Evolutionary conservation across 306 rosid genomes (phyloP).

Genomic region (Quillaja saponaria): DNA sequence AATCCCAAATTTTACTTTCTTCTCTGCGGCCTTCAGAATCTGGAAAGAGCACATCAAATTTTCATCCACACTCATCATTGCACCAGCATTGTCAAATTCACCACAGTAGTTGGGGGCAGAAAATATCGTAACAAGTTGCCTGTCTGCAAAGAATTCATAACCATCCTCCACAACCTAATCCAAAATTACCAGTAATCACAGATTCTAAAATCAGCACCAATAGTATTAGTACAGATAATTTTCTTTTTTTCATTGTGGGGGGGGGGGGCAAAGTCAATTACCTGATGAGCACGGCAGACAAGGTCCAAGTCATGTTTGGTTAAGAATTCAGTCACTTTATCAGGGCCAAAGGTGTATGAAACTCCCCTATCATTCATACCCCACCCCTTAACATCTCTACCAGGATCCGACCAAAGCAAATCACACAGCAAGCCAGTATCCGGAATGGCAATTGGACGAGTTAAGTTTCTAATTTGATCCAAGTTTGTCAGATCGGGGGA

Average conservation of each 20-base stretch:
- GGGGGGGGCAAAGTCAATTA: slow-evolving; percentile 8
- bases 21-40: slow-evolving; percentile 92
- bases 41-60: slow-evolving; percentile 89
- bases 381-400: slow-evolving; percentile 89
- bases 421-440: slow-evolving; percentile 92
- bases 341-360: slow-evolving; percentile 91
- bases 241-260: background rate
- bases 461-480: slow-evolving; percentile 71
- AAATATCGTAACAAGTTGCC: slow-evolving; percentile 86
- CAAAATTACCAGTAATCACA: slow-evolving; percentile 32
- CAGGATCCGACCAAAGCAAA: slow-evolving; percentile 96
- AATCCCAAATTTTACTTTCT: slow-evolving; percentile 55
- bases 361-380: slow-evolving; percentile 97
- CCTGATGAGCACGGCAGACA: slow-evolving; percentile 95
- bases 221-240: no score
- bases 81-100: slow-evolving; percentile 95
- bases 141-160: slow-evolving; percentile 85
- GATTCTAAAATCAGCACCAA: slow-evolving; percentile 19
- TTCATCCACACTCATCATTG: slow-evolving; percentile 92
- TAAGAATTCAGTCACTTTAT: slow-evolving; percentile 80
- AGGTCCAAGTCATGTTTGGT: slow-evolving; percentile 83
- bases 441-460: slow-evolving; percentile 79
- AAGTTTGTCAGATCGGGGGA: slow-evolving; percentile 77
- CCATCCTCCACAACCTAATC: slow-evolving; percentile 92
- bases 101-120: slow-evolving; percentile 92